phyloP scores from a whole-genome alignment of 2,329 filamentous ascomycete genomes.

The Xylariaceae sp. region DNA sequence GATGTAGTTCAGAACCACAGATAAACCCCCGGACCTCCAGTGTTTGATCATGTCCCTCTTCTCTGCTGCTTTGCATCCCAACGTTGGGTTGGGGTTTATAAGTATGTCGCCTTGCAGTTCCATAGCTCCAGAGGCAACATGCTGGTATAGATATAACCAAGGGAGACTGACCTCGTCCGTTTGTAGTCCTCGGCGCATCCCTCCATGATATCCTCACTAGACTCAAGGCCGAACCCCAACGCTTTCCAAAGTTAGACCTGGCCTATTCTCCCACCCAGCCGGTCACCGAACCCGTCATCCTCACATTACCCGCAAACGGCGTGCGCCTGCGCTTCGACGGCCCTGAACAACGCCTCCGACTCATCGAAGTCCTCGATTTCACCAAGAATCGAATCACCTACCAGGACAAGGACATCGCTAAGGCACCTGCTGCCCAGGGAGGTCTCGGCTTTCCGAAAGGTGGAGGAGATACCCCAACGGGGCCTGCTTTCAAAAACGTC shows the following conservation, averaged over 20 bases:
- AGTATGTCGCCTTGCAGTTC: constrained; percentile 19
- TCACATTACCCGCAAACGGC: constrained; percentile 80
- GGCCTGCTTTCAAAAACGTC: constrained; percentile 82
- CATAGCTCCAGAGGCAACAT: neutral
- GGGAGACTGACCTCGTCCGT: constrained; percentile 7
- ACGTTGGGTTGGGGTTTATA: constrained; percentile 31
- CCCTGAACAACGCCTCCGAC: constrained; percentile 81
- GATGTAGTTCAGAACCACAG: too few relatives aligned
- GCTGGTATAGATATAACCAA: neutral
- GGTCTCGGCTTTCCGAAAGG: constrained; percentile 26
- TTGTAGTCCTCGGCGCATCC: constrained; percentile 80
- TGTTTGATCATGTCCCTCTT: constrained; percentile 29
- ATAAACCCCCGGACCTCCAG: too few relatives aligned
- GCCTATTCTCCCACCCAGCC: constrained; percentile 75
- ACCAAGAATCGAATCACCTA: constrained; percentile 80
- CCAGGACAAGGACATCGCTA: constrained; percentile 63
- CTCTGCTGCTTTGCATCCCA: constrained; percentile 31
- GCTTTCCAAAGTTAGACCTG: constrained; percentile 80
- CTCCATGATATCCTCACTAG: constrained; percentile 86
- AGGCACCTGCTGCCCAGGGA: constrained; percentile 46
- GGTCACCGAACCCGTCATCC: constrained; percentile 69
- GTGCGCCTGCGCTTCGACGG: constrained; percentile 90
- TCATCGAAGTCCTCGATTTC: constrained; percentile 91
- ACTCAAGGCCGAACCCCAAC: constrained; percentile 81
- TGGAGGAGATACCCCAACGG: constrained; percentile 39